Conservation (phyloP, 768 basidiomycete species). For the Xanthoconium purpureum region DNA sequence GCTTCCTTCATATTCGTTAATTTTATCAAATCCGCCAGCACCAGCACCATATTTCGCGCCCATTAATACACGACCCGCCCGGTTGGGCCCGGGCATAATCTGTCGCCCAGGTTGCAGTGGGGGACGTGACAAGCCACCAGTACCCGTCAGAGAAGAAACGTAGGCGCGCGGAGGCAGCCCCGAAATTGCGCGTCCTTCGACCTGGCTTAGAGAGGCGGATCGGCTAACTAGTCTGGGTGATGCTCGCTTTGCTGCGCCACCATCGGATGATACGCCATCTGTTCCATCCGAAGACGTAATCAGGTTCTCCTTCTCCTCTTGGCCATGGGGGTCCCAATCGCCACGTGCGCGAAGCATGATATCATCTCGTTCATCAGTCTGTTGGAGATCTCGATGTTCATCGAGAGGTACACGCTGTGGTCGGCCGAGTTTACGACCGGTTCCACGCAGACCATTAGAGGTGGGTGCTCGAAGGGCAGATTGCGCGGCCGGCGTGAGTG, state of each 20-base stretch:
- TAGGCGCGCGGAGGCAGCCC: slow-evolving; percentile 34
- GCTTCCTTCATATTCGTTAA: slow-evolving; percentile 43
- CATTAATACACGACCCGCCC: slow-evolving; percentile 52
- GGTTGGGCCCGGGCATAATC: slow-evolving; percentile 42
- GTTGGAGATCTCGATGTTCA: slow-evolving; percentile 32
- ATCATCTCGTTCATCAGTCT: slow-evolving; percentile 36
- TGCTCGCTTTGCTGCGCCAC: slow-evolving; percentile 15
- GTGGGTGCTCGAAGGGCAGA: slow-evolving; percentile 27
- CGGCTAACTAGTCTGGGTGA: slow-evolving; percentile 31
- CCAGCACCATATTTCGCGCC: slow-evolving; percentile 30
- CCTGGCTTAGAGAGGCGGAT: slow-evolving; percentile 32
- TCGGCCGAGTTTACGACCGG: slow-evolving; percentile 33
- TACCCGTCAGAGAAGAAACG: slow-evolving; percentile 23
- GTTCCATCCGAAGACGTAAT: slow-evolving; percentile 26
- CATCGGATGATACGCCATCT: slow-evolving; percentile 26
- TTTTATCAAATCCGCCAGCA: slow-evolving; percentile 43
- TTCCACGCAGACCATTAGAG: slow-evolving; percentile 34
- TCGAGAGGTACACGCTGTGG: slow-evolving; percentile 40
- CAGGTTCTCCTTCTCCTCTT: slow-evolving; percentile 42
- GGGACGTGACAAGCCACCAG: slow-evolving; percentile 40
- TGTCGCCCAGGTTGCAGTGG: slow-evolving; percentile 40
- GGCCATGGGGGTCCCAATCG: slow-evolving; percentile 29
- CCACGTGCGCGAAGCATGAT: slow-evolving; percentile 25
- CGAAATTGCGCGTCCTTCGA: slow-evolving; percentile 35
- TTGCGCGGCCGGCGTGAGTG: slow-evolving; percentile 31